Percentiles rank a stretch among this genome's conserved stretches.
Conservation (phyloP, 768 basidiomycete genomes). For the Sutorius australiensis region DNA sequence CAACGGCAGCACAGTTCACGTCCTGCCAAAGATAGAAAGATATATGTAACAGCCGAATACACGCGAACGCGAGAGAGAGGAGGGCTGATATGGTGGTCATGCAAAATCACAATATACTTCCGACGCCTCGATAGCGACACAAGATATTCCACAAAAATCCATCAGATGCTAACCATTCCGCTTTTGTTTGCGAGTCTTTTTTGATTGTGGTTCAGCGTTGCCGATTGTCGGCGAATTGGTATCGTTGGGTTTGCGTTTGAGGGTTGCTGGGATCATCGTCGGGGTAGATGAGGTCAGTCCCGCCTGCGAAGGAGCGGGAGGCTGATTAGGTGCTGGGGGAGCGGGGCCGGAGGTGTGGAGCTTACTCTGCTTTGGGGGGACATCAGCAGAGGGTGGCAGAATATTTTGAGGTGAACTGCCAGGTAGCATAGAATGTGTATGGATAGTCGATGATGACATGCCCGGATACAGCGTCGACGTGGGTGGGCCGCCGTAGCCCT, state of each 20-base stretch:
- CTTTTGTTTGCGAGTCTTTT: constrained; percentile 57
- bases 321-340: constrained; percentile 39
- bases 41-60: constrained; percentile 28
- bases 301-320: constrained; percentile 38
- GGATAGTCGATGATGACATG: constrained; percentile 39
- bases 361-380: constrained; percentile 64
- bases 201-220: constrained; percentile 43
- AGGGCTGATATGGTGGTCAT: constrained; percentile 16
- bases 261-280: constrained; percentile 42
- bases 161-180: constrained; percentile 43
- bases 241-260: constrained; percentile 53
- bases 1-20: constrained; percentile 19
- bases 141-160: constrained; percentile 33
- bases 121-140: constrained; percentile 29
- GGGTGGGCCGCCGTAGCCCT: constrained; percentile 25
- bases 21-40: constrained; percentile 28
- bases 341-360: constrained; percentile 43
- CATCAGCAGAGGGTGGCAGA: constrained; percentile 44
- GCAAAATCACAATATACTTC: constrained; percentile 29
- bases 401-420: constrained; percentile 50
- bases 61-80: background rate
- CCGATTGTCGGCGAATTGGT: constrained; percentile 50
- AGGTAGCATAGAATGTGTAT: constrained; percentile 41
- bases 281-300: constrained; percentile 47
- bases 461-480: constrained; percentile 45